Evolutionary conservation across 2,329 filamentous ascomycete genomes (phyloP), one percentile per base, ranked within the genome.

Genomic region (Pseudogymnoascus sp.): DNA sequence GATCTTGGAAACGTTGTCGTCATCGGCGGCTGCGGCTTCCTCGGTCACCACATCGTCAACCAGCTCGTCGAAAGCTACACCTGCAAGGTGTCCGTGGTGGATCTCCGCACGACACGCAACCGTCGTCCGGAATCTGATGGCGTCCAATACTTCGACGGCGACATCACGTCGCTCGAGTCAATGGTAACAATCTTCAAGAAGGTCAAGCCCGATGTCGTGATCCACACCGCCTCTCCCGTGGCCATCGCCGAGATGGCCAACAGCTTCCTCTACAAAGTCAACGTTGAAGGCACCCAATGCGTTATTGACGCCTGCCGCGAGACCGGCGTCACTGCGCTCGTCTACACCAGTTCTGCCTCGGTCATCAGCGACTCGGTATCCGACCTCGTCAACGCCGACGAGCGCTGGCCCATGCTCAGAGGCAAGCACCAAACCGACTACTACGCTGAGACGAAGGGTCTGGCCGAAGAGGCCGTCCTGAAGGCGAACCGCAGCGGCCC

Each of bases 321-420:
- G 66, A 81, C 82, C 37, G 86, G 82, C 64, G 91, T 93, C 69
- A 90, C 86, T 75, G 89, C 83, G 0, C 85, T 97, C 65, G 90
- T 97, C 53, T 96, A 93, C 75, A 97, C 93, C 15, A 94, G 89
- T 73, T 94, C 89, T 60, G 89, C 90, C 60, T 95, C 91, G 63
- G 88, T 96, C 64, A 80, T 96, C 65, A 88, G 89, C 71, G 91
- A 97, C 75, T 92, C 92, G 67, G 78, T 81, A 64, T 83, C 77
- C 63, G 89, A 96, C 72, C 82, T 95, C 72, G 82, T 86, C 72
- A 92, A 96, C 72, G 91, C 90, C 66, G 88, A 92, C 73, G 93
- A 97, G 79, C 78, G 82, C 53, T 91, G 88, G 81, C 90, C 90
- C 28, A 81, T 88, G 58, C 86, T 94, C 59, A 80, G 84, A 53